Conservation (phyloP, 1,139 yeast genomes). For the Blastobotrys raffinosifermentans region DNA sequence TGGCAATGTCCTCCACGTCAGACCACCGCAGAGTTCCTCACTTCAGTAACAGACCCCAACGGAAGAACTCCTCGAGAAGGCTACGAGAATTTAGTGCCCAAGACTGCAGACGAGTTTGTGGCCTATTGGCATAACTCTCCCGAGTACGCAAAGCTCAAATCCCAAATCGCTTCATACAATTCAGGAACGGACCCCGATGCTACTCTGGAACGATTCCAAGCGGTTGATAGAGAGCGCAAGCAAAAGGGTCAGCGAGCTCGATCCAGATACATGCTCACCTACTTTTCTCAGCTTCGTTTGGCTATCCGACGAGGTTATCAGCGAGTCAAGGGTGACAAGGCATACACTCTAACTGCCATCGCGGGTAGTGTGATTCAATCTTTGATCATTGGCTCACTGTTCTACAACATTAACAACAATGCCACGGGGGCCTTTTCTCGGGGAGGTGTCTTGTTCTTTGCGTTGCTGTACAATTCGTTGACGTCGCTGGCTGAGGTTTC, state of each 20-base stretch:
- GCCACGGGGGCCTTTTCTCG: conserved; percentile 50
- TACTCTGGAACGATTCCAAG: conserved; percentile 22
- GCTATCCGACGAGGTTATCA: conserved; percentile 45
- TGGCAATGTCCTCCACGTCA: conserved; percentile 53
- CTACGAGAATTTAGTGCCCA: conserved; percentile 44
- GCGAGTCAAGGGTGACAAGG: conserved; percentile 48
- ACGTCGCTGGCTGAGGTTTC: conserved; percentile 40
- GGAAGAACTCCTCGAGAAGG: conserved; percentile 36
- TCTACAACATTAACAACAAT: conserved; percentile 42
- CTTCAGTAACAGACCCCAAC: conserved; percentile 54
- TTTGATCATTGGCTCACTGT: conserved; percentile 49
- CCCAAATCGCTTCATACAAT: conserved; percentile 38
- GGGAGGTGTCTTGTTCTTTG: conserved; percentile 42
- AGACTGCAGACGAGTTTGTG: conserved; percentile 50
- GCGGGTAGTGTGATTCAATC: conserved; percentile 47
- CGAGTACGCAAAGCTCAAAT: conserved; percentile 32
- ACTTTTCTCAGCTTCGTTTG: conserved; percentile 30
- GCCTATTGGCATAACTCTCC: conserved; percentile 47
- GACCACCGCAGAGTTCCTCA: conserved; percentile 52
- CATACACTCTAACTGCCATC: conserved; percentile 44
- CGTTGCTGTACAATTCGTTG: conserved; percentile 38
- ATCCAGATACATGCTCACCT: conserved; percentile 35
- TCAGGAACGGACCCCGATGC: conserved; percentile 37
- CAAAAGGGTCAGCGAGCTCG: conserved; percentile 23
- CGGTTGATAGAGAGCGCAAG: conserved; percentile 26